Evolutionary conservation across 495 filamentous ascomycete species (phyloP), one percentile per base, ranked within the genome.

Genomic region (Articulospora tetracladia): DNA sequence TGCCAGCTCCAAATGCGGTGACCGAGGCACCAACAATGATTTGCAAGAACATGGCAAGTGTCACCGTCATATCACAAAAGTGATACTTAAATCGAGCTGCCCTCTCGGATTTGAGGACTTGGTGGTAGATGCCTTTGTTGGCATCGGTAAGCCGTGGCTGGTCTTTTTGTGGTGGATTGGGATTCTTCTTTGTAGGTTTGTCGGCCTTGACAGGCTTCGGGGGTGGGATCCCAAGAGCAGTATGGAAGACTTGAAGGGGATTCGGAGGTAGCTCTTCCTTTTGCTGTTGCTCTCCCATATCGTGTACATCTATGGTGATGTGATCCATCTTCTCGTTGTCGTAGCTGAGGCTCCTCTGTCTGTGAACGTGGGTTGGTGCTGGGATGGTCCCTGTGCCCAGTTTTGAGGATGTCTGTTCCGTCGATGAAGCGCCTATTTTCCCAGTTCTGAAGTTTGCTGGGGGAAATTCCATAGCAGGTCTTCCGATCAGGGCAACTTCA

Each of bases 1-100:
- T 19, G 6, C 63, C 59, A 1, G 71, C 69, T 0, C 71, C 71
- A 13, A 73, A 61, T 0, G 66, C 69, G 1, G 71, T 73, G 19
- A 73, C 64, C 4, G 65, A 54, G 7, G 71, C 71, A 0, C 68
- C 69, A 19, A 73, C 60, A 25, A 72, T 63, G 48, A 73, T 66
- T 27, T 72, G 69, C 47, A 66, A 55, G 51, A 66, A 66, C 59
- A 66, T 66, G 41, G 55, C 48, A 24, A 30, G 12, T 0, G 52
- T 56, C 13, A 62, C 27, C 48, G 55, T 49, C n/a, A 4, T 22
- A 24, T 61, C 55, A 55, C 59, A 66, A 30, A 48, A 49, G 17
- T 41, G 17, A 51, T 66, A 66, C 22, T 51, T 41, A n/a, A 24
- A 59, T 0, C 28, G 49, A 2, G 56, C 10, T 8, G 30, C 22